Base-by-base conservation (phyloP, 2,329 filamentous ascomycete species). In the Fusarium musae region DNA sequence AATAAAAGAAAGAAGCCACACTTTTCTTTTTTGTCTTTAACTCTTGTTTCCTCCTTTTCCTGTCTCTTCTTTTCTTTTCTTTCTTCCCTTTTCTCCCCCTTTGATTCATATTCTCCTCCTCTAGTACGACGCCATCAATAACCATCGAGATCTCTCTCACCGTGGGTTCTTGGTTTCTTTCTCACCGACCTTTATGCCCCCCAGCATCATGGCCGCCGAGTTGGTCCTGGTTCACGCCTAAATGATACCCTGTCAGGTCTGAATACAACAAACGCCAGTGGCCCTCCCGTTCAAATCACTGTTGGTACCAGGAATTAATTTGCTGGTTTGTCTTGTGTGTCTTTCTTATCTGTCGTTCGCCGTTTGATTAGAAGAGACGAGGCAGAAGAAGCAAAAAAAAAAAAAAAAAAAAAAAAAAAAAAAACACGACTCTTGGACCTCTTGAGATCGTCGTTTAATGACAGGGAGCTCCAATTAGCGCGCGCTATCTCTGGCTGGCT, bases 401-500 rank as follows among this genome's bases (percentile, higher is more conserved):
- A 58, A 56, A 26, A n/a, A 58, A 56, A 26, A n/a, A 23, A 23
- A 58, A 56, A 26, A n/a, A 63, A 58, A 58, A 56, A 26, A n/a
- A 23, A 23, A 58, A 56, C n/a, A n/a, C 21, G 39, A 52, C 23
- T 56, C 53, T 69, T 57, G 40, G 65, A 64, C 63, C 36, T 67
- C 58, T 53, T 58, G 57, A 63, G 68, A 72, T 71, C 67, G 57
- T 59, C 62, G 56, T 63, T 32, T 36, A 68, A 34, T 30, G 53
- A 66, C 63, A 72, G 63, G 61, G 57, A 67, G 66, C 70, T 67
- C 52, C 43, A 63, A 59, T 66, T 73, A 73, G 70, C 70, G 70
- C 70, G 70, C 70, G 70, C 70, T 69, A 73, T 67, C 43, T 64
- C 53, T 63, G n/a, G 43, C 47, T 57, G 23, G 43, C n/a, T 60